Conservation (phyloP, 1,284 basidiomycete species). For the Rhodofomes roseus region DNA sequence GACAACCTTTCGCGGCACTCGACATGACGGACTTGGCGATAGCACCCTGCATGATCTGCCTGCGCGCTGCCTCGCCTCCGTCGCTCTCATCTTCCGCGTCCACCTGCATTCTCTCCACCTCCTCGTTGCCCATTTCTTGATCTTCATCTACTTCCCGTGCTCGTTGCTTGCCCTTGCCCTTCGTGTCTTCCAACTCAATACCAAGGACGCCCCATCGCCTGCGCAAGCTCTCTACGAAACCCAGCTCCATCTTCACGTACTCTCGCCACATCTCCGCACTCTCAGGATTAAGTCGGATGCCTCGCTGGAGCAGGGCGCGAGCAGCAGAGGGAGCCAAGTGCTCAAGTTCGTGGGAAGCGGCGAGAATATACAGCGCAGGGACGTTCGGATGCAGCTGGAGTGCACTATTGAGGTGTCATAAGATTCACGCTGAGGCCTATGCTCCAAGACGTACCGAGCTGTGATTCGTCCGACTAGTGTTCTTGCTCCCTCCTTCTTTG, state of each 20-base stretch:
- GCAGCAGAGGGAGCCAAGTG: constrained; percentile 79
- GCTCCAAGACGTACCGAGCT: constrained; percentile 52
- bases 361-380: constrained; percentile 80
- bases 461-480: constrained; percentile 78
- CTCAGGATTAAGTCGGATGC: constrained; percentile 72
- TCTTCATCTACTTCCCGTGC: constrained; percentile 17
- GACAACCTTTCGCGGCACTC: constrained; percentile 61
- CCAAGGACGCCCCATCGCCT: constrained; percentile 81
- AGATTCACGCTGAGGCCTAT: no score
- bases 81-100: constrained; percentile 34
- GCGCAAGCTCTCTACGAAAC: constrained; percentile 82
- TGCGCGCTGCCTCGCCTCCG: constrained; percentile 47
- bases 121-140: constrained; percentile 30
- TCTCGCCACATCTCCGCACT: constrained; percentile 80
- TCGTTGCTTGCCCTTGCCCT: constrained; percentile 21
- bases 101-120: constrained; percentile 49
- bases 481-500: constrained; percentile 76
- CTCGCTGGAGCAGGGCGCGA: constrained; percentile 82
- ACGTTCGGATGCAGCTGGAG: constrained; percentile 83
- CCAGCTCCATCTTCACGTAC: constrained; percentile 89
- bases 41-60: constrained; percentile 63
- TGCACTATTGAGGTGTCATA: constrained; percentile 50
- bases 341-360: constrained; percentile 82
- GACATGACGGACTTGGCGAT: constrained; percentile 68
- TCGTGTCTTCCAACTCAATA: constrained; percentile 32